These are phyloP conservation scores for Thermomucor indicae-seudaticae DNA, from an alignment of 371 early-diverging fungal species.

Conservation along the genomic window DNA sequence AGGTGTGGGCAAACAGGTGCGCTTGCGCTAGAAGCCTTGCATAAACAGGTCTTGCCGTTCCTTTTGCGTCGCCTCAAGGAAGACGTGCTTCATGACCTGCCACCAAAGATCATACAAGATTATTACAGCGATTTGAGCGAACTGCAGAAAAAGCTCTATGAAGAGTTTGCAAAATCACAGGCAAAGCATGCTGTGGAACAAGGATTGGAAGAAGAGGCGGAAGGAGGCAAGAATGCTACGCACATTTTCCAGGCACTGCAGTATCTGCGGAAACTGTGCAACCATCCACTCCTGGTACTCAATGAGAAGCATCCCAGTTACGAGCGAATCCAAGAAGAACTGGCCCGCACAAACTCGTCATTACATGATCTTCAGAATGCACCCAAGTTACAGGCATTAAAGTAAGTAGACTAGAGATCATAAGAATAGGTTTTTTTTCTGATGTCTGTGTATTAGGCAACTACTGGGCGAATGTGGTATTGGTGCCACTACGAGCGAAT, in stretches of 20 bases:
- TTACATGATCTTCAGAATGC: conserved; percentile 88
- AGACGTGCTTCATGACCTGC: conserved; percentile 97
- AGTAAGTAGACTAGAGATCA: conserved; percentile 36
- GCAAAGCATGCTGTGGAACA: conserved; percentile 51
- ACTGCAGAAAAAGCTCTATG: conserved; percentile 85
- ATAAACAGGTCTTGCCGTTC: conserved; percentile 97
- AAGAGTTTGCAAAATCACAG: conserved; percentile 77
- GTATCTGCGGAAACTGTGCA: conserved; percentile 93
- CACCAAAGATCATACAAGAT: conserved; percentile 99
- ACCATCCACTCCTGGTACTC: conserved; percentile 91
- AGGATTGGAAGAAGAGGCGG: conserved; percentile 28
- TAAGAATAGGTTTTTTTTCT: conserved; percentile 7
- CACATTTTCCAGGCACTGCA: conserved; percentile 98
- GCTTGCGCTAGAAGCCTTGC: conserved; percentile 88
- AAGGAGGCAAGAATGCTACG: conserved; percentile 48
- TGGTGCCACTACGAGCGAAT: conserved; percentile 55
- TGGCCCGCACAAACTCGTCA: conserved; percentile 56
- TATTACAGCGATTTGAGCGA: conserved; percentile 95
- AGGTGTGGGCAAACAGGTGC: conserved; percentile 68
- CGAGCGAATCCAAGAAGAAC: conserved; percentile 52
- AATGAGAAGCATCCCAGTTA: conserved; percentile 86
- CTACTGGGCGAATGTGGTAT: conserved; percentile 92
- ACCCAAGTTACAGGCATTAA: conserved; percentile 88
- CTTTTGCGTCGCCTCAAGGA: conserved; percentile 96
- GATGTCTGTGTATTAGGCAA: conserved; percentile 44